Evolutionary conservation across 2,329 filamentous ascomycete species (phyloP), one percentile per base, ranked within the genome.

Genomic region (Zymoseptoria ardabiliae): DNA sequence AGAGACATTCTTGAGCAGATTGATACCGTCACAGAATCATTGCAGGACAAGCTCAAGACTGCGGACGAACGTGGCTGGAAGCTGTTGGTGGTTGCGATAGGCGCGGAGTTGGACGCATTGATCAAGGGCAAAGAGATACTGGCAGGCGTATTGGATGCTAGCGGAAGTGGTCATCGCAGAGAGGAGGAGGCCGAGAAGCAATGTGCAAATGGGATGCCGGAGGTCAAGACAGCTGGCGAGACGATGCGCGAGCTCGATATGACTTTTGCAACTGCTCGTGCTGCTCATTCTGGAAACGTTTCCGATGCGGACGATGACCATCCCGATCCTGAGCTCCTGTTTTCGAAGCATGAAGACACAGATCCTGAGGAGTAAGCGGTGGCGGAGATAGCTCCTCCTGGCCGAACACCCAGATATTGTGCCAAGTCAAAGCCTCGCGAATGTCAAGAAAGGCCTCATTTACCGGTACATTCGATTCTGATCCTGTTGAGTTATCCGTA

Each of bases 81-180:
- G 58, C 75, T 92, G 17, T 77, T 93, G 19, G 85, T 91, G 4
- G 89, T 84, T 55, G 88, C 88, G 10, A 85, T 93, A 35, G 87
- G 88, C 0, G 89, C 89, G 0, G 89, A 90, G 70, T 69, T 89
- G 1, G 85, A 87, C 60, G 86, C 86, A 2, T 85, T 89, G 61
- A 76, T 75, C 30, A 82, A 86, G 66, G 85, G 85, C 1, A 79
- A 81, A 65, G 72, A 77, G 2, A 77, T 90, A 50, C 74, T 90
- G n/a, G 69, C 76, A 48, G 69, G 73, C 10, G 70, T 73, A 10
- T 65, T 78, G 4, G 58, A 57, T 11, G 59, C 56, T 8, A 51
- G 58, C 21, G 55, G 55, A 41, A 59, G 48, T 7, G 56, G 56
- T n/a, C 41, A 57, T 50, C 19, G 53, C 5, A 54, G 58, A 8